phyloP scores from a whole-genome alignment of 1,284 basidiomycete species.

The Lentinus polychrous region DNA sequence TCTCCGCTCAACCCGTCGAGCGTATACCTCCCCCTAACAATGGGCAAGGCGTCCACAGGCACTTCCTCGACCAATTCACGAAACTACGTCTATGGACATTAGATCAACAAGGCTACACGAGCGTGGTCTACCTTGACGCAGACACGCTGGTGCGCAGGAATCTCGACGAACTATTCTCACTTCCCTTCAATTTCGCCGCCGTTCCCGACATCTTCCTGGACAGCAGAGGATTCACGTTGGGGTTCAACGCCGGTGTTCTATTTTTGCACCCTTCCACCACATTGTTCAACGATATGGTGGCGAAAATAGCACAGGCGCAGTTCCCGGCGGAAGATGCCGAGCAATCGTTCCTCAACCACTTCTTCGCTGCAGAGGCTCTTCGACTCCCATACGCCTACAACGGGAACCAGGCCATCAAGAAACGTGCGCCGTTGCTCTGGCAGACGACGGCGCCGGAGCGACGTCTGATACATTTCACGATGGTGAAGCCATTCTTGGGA shows the following conservation, averaged over 20 bases:
- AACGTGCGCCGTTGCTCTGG: conserved; percentile 30
- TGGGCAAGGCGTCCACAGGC: conserved; percentile 27
- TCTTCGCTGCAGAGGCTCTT: conserved; percentile 30
- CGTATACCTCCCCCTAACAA: conserved; percentile 33
- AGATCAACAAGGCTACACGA: conserved; percentile 25
- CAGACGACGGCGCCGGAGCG: conserved; percentile 25
- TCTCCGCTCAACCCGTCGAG: conserved; percentile 30
- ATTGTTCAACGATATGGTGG: conserved; percentile 30
- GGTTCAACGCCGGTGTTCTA: conserved; percentile 40
- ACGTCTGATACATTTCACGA: conserved; percentile 36
- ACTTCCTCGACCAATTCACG: conserved; percentile 38
- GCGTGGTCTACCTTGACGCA: conserved; percentile 8
- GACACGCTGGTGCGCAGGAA: conserved; percentile 31
- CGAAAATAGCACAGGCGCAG: conserved; percentile 26
- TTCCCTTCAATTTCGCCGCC: conserved; percentile 36
- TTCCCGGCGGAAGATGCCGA: conserved; percentile 33
- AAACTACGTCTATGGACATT: conserved; percentile 38
- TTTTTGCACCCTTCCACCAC: conserved; percentile 27
- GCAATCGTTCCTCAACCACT: conserved; percentile 39
- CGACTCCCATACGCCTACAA: conserved; percentile 40
- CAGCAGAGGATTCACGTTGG: conserved; percentile 28
- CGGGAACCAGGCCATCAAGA: conserved; percentile 38
- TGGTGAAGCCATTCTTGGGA: conserved; percentile 33
- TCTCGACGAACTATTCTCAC: conserved; percentile 39
- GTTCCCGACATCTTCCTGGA: conserved; percentile 34